Conservation (phyloP, 768 basidiomycete genomes). For the Termitomyces sp. region DNA sequence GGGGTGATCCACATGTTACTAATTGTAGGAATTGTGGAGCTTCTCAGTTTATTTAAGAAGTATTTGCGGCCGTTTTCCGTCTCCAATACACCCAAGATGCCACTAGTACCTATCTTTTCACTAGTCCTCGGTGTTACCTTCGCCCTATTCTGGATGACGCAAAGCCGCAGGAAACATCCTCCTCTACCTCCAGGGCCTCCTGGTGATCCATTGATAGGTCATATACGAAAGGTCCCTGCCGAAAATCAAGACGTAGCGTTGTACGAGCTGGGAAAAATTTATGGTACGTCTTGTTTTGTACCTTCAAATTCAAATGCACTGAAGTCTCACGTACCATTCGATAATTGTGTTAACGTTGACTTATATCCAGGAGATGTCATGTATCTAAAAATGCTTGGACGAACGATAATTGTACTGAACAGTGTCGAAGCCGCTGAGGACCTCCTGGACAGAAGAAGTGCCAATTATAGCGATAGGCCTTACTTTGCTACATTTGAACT, state of each 20-base stretch:
- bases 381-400: conserved; percentile 18
- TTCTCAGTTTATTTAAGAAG: neutral
- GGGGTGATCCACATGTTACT: no score
- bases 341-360: no score
- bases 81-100: neutral
- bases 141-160: neutral
- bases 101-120: neutral
- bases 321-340: neutral
- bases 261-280: conserved; percentile 26
- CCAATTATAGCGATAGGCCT: conserved; percentile 32
- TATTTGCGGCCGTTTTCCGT: no score
- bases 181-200: conserved; percentile 31
- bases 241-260: conserved; percentile 20
- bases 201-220: conserved; percentile 32
- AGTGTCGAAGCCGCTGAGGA: conserved; percentile 32
- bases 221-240: conserved; percentile 26
- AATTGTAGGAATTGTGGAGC: no score
- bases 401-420: conserved; percentile 27
- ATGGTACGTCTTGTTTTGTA: conserved; percentile 21
- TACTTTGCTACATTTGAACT: conserved; percentile 6
- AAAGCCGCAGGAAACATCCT: neutral
- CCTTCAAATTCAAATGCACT: neutral
- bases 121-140: neutral
- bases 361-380: conserved; percentile 1
- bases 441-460: conserved; percentile 36